Evolutionary conservation across 2,329 filamentous ascomycete genomes (phyloP).

Genomic region (Fusarium chlamydosporum): DNA sequence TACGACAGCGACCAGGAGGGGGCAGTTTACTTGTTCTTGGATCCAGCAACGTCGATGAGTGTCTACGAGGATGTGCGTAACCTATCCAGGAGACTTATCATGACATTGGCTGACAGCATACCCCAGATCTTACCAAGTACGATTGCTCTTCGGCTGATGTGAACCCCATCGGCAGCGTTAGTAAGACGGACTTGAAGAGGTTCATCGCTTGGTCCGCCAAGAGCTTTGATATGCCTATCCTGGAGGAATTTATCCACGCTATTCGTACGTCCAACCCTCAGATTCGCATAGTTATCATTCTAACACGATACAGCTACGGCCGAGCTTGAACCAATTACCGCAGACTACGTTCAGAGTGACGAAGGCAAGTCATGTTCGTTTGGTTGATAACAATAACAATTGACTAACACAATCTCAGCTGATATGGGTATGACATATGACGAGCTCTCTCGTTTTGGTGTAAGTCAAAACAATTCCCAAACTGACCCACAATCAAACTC

Average conservation of each 20-base stretch:
- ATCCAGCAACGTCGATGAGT: slow-evolving; percentile 51
- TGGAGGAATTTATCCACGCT: slow-evolving; percentile 73
- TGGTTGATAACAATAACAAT: not conserved
- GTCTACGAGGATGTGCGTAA: slow-evolving; percentile 28
- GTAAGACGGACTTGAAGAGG: slow-evolving; percentile 74
- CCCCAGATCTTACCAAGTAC: slow-evolving; percentile 42
- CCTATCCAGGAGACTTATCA: too few relatives aligned
- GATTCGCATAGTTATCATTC: not conserved
- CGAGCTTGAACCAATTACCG: slow-evolving; percentile 62
- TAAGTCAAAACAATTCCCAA: slow-evolving; percentile 2
- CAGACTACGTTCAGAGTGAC: slow-evolving; percentile 56
- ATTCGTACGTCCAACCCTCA: slow-evolving; percentile 58
- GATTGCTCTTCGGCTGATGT: slow-evolving; percentile 60
- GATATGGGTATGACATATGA: slow-evolving; percentile 62
- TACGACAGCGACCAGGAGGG: slow-evolving; percentile 44
- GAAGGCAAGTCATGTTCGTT: slow-evolving; percentile 43
- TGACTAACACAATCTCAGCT: slow-evolving; percentile 22
- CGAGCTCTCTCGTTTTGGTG: slow-evolving; percentile 58
- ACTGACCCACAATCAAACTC: not conserved
- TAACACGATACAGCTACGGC: slow-evolving; percentile 52
- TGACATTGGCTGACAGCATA: not conserved
- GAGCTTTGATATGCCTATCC: slow-evolving; percentile 71
- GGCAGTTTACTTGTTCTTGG: slow-evolving; percentile 50
- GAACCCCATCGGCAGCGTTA: slow-evolving; percentile 47
- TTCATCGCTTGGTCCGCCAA: slow-evolving; percentile 72